phyloP scores from a whole-genome alignment of 768 basidiomycete genomes.

The Cubamyces sp. region DNA sequence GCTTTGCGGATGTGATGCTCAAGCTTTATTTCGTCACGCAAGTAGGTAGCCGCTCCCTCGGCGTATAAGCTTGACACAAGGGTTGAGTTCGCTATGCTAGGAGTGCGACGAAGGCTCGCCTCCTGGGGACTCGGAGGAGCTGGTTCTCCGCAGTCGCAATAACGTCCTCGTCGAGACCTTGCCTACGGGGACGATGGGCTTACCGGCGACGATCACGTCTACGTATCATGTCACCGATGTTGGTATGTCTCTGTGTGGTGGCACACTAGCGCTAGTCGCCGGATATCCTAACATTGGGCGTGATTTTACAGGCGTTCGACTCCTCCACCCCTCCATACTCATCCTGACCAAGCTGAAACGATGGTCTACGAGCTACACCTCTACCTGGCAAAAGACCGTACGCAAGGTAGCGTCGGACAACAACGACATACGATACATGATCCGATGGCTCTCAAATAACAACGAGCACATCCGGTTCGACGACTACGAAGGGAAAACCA shows the following conservation, averaged over 20 bases:
- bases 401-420: slow-evolving; percentile 13
- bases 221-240: background rate
- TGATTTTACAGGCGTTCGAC: background rate
- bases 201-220: background rate
- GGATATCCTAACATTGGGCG: too few relatives aligned
- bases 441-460: slow-evolving; percentile 10
- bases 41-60: background rate
- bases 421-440: slow-evolving; percentile 13
- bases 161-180: slow-evolving; percentile 23
- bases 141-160: background rate
- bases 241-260: background rate
- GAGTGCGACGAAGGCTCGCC: background rate
- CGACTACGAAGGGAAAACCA: slow-evolving; percentile 16
- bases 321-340: slow-evolving; percentile 19
- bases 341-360: slow-evolving; percentile 24
- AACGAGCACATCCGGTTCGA: slow-evolving; percentile 1
- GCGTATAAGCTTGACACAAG: background rate
- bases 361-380: slow-evolving; percentile 15
- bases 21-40: slow-evolving; percentile 16
- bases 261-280: too few relatives aligned
- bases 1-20: slow-evolving; percentile 5
- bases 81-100: too few relatives aligned
- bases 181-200: slow-evolving; percentile 6
- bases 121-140: background rate
- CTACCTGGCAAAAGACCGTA: slow-evolving; percentile 18